Evolutionary conservation across 139 green algal species (phyloP).

Genomic region (Tetradesmus lagerheimii): DNA sequence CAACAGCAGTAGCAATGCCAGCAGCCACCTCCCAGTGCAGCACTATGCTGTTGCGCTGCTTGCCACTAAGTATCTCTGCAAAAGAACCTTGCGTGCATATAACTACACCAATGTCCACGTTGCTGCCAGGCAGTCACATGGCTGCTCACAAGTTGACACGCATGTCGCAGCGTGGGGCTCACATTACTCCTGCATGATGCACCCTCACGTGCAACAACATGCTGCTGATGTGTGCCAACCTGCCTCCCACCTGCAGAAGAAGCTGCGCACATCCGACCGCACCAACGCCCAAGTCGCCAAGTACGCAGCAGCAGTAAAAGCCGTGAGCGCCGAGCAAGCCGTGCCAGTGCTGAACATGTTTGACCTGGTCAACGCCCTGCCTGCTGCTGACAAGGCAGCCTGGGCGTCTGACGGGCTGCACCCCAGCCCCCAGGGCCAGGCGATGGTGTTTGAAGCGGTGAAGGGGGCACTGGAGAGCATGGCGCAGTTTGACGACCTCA

Average conservation of each 20-base stretch:
- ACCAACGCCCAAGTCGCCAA: conserved; percentile 49
- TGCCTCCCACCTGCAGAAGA: neutral
- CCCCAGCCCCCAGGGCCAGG: conserved; percentile 71
- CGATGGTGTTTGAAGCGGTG: conserved; percentile 59
- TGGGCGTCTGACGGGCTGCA: conserved; percentile 76
- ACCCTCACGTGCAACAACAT: no score
- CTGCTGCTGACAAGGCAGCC: neutral
- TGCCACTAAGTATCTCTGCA: no score
- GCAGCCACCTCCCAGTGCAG: no score
- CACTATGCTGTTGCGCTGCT: no score
- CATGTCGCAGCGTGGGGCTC: no score
- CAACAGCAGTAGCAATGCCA: neutral
- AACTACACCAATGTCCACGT: no score
- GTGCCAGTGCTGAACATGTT: conserved; percentile 83
- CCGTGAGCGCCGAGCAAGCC: conserved; percentile 54
- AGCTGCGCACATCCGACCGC: conserved; percentile 51
- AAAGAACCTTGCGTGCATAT: no score
- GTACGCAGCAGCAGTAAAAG: conserved; percentile 70
- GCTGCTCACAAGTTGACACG: no score
- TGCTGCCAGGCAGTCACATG: no score
- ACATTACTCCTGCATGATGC: no score
- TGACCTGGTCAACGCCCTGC: conserved; percentile 50
- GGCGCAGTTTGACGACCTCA: conserved; percentile 56
- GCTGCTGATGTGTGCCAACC: neutral
- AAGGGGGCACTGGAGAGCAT: conserved; percentile 50